A percentile compares a stretch with the other conserved stretches of the same genome.
These are phyloP conservation scores for Sarocladium strictum DNA, from an alignment of 2,329 filamentous ascomycete species.

Conservation along the genomic window DNA sequence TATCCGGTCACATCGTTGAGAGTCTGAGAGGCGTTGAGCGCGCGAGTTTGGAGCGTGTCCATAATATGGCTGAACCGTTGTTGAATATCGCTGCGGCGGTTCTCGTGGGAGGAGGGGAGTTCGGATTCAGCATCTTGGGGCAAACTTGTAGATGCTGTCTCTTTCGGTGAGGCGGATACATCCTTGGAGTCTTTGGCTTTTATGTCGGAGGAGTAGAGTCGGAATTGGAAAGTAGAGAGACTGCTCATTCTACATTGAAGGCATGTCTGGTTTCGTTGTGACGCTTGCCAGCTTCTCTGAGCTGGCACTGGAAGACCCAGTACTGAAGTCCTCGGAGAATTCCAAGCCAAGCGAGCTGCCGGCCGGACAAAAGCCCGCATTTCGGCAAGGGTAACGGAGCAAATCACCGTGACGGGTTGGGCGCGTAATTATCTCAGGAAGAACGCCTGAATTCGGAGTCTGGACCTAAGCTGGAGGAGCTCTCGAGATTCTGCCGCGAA, in stretches of 20 bases:
- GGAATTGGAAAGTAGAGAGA: not conserved
- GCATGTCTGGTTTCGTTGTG: not conserved
- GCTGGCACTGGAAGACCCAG: not conserved
- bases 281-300: not conserved
- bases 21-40: conserved; percentile 78
- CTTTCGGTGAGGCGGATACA: not conserved
- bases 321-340: not conserved
- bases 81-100: conserved; percentile 26
- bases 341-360: conserved; percentile 22
- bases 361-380: conserved; percentile 31
- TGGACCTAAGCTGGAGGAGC: not conserved
- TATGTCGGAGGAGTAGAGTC: conserved; percentile 10
- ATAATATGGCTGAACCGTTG: conserved; percentile 51
- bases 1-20: conserved; percentile 95
- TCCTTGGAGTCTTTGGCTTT: not conserved
- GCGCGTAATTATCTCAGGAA: not conserved
- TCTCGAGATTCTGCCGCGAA: conserved; percentile 4
- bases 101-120: conserved; percentile 26
- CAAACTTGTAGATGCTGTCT: not conserved
- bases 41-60: conserved; percentile 81
- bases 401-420: not conserved
- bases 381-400: conserved; percentile 7
- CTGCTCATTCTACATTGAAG: not conserved
- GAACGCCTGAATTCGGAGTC: not conserved
- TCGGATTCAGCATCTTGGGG: conserved; percentile 12